Evolutionary conservation across 1,139 yeast genomes (phyloP).

Genomic region (Pichia sp.): DNA sequence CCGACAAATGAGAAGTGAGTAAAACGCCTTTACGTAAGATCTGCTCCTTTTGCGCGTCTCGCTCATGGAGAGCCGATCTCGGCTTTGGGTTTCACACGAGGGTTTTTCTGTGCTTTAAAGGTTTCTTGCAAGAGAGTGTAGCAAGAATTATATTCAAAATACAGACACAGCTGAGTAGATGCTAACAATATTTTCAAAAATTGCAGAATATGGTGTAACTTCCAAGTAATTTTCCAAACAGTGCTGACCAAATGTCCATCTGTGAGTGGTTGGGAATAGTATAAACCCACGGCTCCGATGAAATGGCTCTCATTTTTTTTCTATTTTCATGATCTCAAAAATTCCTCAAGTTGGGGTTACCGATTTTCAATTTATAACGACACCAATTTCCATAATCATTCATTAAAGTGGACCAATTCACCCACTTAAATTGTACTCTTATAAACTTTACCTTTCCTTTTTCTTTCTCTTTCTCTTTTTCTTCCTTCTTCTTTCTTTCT

Average conservation of each 20-base stretch:
- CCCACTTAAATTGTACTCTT: too few species aligned
- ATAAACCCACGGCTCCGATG: not conserved
- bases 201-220: not conserved
- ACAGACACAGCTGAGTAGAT: not conserved
- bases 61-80: not conserved
- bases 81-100: too few species aligned
- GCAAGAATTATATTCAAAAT: not conserved
- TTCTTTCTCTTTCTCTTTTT: not conserved
- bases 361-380: not conserved
- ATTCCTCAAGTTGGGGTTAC: not conserved
- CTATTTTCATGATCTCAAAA: not conserved
- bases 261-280: not conserved
- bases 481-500: not conserved
- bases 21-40: conserved; percentile 1
- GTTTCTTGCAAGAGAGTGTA: not conserved
- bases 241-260: not conserved
- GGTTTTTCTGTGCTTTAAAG: too few species aligned
- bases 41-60: not conserved
- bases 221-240: not conserved
- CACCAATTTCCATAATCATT: not conserved
- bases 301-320: not conserved
- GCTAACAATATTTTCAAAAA: not conserved
- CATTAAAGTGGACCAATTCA: not conserved
- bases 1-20: conserved; percentile 5
- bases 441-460: not conserved